Conservation (phyloP, 1,284 basidiomycete genomes). For the Trametes sp. region DNA sequence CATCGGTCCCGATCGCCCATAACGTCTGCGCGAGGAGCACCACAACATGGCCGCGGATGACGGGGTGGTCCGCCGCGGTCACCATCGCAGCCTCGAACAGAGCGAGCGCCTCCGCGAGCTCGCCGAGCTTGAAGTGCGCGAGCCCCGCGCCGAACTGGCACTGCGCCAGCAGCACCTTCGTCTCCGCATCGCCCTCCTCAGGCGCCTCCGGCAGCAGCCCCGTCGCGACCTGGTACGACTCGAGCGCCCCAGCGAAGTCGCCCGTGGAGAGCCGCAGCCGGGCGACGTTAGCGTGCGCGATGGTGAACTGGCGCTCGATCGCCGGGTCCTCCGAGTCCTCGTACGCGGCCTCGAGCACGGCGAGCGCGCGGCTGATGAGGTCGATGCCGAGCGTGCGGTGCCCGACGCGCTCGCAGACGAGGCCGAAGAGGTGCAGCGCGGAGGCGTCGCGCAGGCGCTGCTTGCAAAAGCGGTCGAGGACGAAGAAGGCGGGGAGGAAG, state of each 20-base stretch:
- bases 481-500: constrained; percentile 81
- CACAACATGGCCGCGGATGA: constrained; percentile 71
- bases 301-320: constrained; percentile 82
- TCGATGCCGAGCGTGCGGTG: constrained; percentile 69
- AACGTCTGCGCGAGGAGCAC: constrained; percentile 83
- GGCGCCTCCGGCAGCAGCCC: constrained; percentile 67
- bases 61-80: constrained; percentile 55
- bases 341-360: constrained; percentile 85
- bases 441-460: constrained; percentile 74
- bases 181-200: constrained; percentile 38
- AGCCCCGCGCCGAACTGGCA: constrained; percentile 77
- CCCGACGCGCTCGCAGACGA: constrained; percentile 88
- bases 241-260: constrained; percentile 68
- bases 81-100: constrained; percentile 74
- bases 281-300: constrained; percentile 86
- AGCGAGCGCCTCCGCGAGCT: constrained; percentile 69
- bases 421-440: constrained; percentile 85
- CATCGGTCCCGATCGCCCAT: constrained; percentile 82
- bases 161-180: constrained; percentile 62
- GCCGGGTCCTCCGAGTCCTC: constrained; percentile 84
- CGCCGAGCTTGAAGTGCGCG: constrained; percentile 70
- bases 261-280: constrained; percentile 72
- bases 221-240: constrained; percentile 77
- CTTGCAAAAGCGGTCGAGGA: constrained; percentile 80
- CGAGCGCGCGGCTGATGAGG: constrained; percentile 71